These are phyloP conservation scores for Hortiboletus rubellus DNA, from an alignment of 1,284 basidiomycete species.

Conservation along the genomic window DNA sequence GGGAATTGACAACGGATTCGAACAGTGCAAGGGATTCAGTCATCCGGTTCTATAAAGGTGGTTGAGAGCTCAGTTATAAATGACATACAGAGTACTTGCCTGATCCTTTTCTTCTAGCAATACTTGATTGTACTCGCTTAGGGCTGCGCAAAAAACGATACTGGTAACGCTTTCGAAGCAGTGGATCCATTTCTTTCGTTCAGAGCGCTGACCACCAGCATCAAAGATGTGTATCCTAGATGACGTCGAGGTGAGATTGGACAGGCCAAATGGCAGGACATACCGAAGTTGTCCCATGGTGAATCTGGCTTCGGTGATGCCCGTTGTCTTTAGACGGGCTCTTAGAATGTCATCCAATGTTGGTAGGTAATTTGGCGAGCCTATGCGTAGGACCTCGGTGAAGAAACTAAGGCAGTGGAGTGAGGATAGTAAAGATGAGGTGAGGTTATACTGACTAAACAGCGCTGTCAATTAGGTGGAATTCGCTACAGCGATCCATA, in stretches of 20 bases:
- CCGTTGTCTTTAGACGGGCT: conserved; percentile 89
- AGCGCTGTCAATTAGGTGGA: conserved; percentile 97
- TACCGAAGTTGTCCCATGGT: conserved; percentile 69
- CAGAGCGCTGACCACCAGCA: conserved; percentile 90
- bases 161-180: conserved; percentile 94
- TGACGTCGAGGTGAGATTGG: conserved; percentile 25
- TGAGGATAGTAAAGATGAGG: conserved; percentile 1
- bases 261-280: conserved; percentile 55
- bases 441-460: conserved; percentile 63
- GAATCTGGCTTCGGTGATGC: conserved; percentile 90
- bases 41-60: conserved; percentile 81
- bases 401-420: conserved; percentile 69
- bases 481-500: conserved; percentile 86
- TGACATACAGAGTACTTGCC: conserved; percentile 46
- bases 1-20: conserved; percentile 95
- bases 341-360: conserved; percentile 88
- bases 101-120: conserved; percentile 80
- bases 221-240: conserved; percentile 92
- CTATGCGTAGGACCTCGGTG: conserved; percentile 80
- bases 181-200: conserved; percentile 95
- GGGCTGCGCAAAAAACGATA: conserved; percentile 93
- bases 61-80: conserved; percentile 2
- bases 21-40: conserved; percentile 91
- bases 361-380: conserved; percentile 77
- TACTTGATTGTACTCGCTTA: conserved; percentile 94